Evolutionary conservation across 75 land plant genomes (phyloP), one percentile per base, ranked within the genome.

Genomic region (Azolla pinnata): DNA sequence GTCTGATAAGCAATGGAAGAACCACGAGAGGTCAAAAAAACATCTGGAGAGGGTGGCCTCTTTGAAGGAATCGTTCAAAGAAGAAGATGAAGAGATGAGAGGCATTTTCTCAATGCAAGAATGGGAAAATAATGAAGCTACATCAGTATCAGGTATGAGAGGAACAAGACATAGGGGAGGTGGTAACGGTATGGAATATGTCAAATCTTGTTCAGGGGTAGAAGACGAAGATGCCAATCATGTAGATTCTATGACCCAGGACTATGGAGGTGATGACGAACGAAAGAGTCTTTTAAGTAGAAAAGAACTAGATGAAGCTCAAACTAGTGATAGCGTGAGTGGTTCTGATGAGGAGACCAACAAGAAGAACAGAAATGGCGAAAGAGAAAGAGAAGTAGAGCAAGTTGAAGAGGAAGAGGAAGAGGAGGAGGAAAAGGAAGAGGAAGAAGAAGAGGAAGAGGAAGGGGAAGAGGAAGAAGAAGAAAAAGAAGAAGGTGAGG

Each of bases 21-120:
- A 93, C 47, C 98, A 93, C 33, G 98, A 93, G 75, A 76, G 84
- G 75, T 93, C 98, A 1, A 93, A 89, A 78, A 93, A 93, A 73
- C 98, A 93, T 34, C 67, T 75, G 58, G 90, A 83, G 66, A 81
- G 73, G 47, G 80, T 78, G 14, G 71, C 72, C 0, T 81, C 84
- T 54, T 64, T 93, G 45, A 79, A 76, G 68, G 79, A 79, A 18
- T 26, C 81, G 0, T 72, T 77, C 44, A 29, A 48, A 44, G 68
- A 67, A 31, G 86, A 83, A 17, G 69, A 73, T 44, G 46, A 65
- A 64, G 29, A 45, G 54, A 28, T 67, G 16, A 52, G 56, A 21
- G 44, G 42, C 17, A 52, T 23, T 16, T 26, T 25, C 2, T 24
- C 18, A 4, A 29, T 14, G 2, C 30, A 49, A 19, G n/a, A 26